phyloP scores from a whole-genome alignment of 805 yeast species.

The Metschnikowia cerradonensis region DNA sequence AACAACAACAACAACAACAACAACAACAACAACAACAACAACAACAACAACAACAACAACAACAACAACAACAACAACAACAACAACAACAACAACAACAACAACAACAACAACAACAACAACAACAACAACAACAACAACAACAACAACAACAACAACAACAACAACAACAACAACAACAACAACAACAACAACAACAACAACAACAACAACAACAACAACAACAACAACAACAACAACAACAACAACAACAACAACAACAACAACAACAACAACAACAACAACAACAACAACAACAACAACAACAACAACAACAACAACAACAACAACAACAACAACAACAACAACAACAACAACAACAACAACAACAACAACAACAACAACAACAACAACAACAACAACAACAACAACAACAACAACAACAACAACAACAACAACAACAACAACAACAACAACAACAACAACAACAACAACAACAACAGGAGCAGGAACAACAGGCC shows the following conservation, averaged over 20 bases:
- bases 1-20: slow-evolving; percentile 1
- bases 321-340: neutral
- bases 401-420: slow-evolving; percentile 3
- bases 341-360: slow-evolving; percentile 6
- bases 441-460: slow-evolving; percentile 5
- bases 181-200: neutral
- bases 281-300: slow-evolving; percentile 8
- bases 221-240: slow-evolving; percentile 5
- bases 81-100: slow-evolving; percentile 5
- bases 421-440: slow-evolving; percentile 9
- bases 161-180: slow-evolving; percentile 7
- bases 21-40: slow-evolving; percentile 10
- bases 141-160: slow-evolving; percentile 12
- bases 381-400: slow-evolving; percentile 2
- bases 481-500: slow-evolving; percentile 7
- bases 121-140: neutral
- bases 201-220: slow-evolving; percentile 5
- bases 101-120: slow-evolving; percentile 4
- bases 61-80: neutral
- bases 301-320: slow-evolving; percentile 7
- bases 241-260: neutral
- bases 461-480: neutral
- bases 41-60: slow-evolving; percentile 6
- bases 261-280: slow-evolving; percentile 2
- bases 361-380: slow-evolving; percentile 6